A percentile compares a stretch with the other conserved stretches of the same genome.
phyloP scores from a whole-genome alignment of 2,329 filamentous ascomycete species.

The Septoria linicola region DNA sequence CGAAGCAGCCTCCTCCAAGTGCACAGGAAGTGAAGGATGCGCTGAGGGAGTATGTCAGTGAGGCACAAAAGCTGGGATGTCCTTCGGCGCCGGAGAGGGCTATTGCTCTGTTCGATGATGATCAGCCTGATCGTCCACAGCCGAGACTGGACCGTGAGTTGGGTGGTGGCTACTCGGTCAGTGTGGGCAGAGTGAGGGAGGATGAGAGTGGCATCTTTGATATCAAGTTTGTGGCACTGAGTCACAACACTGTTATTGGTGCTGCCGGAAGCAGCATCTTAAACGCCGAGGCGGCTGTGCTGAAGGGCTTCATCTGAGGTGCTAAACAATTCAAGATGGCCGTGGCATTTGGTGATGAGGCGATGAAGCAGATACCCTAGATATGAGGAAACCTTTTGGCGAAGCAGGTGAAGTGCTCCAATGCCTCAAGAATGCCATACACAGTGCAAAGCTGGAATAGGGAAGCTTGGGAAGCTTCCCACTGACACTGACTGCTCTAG shows the following conservation, averaged over 20 bases:
- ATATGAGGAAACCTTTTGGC: too few relatives aligned
- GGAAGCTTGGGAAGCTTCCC: too few relatives aligned
- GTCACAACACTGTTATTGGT: constrained; percentile 89
- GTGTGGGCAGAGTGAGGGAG: constrained; percentile 80
- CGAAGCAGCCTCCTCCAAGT: constrained; percentile 68
- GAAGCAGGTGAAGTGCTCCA: too few relatives aligned
- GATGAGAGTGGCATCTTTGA: constrained; percentile 90
- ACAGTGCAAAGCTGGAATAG: too few relatives aligned
- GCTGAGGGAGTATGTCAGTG: constrained; percentile 75
- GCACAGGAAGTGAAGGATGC: constrained; percentile 76
- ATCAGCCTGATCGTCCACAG: constrained; percentile 73
- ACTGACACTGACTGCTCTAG: too few relatives aligned
- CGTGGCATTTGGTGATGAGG: too few relatives aligned
- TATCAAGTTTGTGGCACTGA: constrained; percentile 89
- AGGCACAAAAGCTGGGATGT: constrained; percentile 80
- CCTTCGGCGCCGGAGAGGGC: constrained; percentile 78
- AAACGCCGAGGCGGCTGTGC: constrained; percentile 86
- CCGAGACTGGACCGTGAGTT: constrained; percentile 85
- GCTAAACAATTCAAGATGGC: too few relatives aligned
- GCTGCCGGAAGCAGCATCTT: constrained; percentile 94
- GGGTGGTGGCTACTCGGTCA: constrained; percentile 83
- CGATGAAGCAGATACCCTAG: too few relatives aligned
- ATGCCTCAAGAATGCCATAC: too few relatives aligned
- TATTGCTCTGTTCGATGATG: constrained; percentile 85
- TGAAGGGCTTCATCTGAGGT: constrained; percentile 75